Conservation (phyloP, 768 basidiomycete species). For the Phylloporus sp. region DNA sequence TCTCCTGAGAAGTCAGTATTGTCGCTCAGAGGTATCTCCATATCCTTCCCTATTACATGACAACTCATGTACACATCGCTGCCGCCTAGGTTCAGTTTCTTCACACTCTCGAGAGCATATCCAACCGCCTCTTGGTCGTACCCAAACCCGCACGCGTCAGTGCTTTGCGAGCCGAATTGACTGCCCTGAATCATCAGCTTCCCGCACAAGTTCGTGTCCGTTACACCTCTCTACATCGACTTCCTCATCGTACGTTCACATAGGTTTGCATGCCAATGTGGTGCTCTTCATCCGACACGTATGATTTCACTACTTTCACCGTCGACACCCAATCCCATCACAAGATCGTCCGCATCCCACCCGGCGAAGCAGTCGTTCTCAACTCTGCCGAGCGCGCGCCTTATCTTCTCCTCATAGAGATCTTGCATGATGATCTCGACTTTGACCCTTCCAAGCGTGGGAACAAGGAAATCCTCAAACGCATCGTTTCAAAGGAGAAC, state of each 20-base stretch:
- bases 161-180: constrained; percentile 93
- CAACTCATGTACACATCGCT: neutral
- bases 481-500: constrained; percentile 63
- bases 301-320: constrained; percentile 28
- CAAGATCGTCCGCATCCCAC: constrained; percentile 93
- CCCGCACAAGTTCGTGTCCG: constrained; percentile 76
- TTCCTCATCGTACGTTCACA: constrained; percentile 6
- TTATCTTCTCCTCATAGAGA: constrained; percentile 87
- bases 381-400: constrained; percentile 97
- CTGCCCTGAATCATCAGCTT: constrained; percentile 90
- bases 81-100: constrained; percentile 71
- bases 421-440: constrained; percentile 84
- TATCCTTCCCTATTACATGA: neutral
- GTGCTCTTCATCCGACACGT: constrained; percentile 69
- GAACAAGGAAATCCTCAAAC: constrained; percentile 83
- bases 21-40: constrained; percentile 69
- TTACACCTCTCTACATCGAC: neutral
- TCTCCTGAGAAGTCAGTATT: constrained; percentile 81
- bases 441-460: constrained; percentile 80
- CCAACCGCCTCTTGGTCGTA: constrained; percentile 84
- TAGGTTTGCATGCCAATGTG: constrained; percentile 88
- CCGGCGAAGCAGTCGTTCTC: constrained; percentile 94
- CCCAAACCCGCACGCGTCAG: constrained; percentile 93
- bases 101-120: constrained; percentile 85
- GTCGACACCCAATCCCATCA: constrained; percentile 67